Percentiles rank a stretch among this genome's conserved stretches.
These are phyloP conservation scores for Yamadazyma diddensiae DNA, from an alignment of 1,139 yeast species.

Conservation along the genomic window DNA sequence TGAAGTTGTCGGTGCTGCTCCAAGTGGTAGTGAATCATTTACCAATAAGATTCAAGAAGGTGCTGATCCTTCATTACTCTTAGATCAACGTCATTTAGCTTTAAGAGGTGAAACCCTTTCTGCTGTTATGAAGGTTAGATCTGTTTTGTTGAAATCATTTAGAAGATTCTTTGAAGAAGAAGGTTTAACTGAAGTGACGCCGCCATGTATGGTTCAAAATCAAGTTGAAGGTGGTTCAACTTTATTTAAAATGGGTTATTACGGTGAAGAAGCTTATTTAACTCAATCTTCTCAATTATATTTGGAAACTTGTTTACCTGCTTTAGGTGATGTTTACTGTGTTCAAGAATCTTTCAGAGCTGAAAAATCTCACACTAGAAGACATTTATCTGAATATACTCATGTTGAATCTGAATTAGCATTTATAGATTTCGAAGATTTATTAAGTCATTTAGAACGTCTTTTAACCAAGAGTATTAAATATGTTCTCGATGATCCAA, in stretches of 20 bases:
- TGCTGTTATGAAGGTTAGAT: conserved; percentile 95
- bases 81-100: conserved; percentile 93
- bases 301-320: conserved; percentile 93
- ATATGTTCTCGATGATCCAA: conserved; percentile 82
- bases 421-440: conserved; percentile 81
- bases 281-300: conserved; percentile 98
- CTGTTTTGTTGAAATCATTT: conserved; percentile 67
- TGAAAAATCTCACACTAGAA: conserved; percentile 97
- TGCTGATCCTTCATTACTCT: conserved; percentile 87
- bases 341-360: conserved; percentile 99
- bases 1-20: conserved; percentile 87
- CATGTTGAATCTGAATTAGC: conserved; percentile 95
- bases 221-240: conserved; percentile 99
- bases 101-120: conserved; percentile 94
- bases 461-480: conserved; percentile 67
- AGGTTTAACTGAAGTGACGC: conserved; percentile 85
- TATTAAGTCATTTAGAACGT: conserved; percentile 80
- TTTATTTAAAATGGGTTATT: conserved; percentile 86
- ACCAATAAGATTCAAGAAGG: conserved; percentile 91
- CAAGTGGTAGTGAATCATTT: conserved; percentile 93
- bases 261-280: conserved; percentile 94
- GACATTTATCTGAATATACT: conserved; percentile 96
- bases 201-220: conserved; percentile 99
- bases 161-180: conserved; percentile 78
- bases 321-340: conserved; percentile 95